Evolutionary conservation across 2,329 filamentous ascomycete genomes (phyloP).

Genomic region (Cytospora paraplurivora): DNA sequence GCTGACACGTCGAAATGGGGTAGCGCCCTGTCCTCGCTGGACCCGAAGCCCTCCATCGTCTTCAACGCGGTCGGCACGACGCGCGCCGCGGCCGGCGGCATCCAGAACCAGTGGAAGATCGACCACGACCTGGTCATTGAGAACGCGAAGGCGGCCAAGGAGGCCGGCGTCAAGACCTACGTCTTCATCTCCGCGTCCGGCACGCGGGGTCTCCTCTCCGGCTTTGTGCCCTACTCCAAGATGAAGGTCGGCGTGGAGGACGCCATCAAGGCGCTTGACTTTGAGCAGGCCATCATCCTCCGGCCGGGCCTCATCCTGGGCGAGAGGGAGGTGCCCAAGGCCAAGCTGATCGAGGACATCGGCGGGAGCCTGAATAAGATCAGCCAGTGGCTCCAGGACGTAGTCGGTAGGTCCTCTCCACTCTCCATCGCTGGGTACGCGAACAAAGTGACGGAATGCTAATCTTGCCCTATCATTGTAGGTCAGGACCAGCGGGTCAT

Average conservation of each 20-base stretch:
- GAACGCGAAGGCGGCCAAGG: slow-evolving; percentile 73
- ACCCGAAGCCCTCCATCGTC: slow-evolving; percentile 63
- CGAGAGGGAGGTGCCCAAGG: slow-evolving; percentile 61
- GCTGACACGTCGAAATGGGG: slow-evolving; percentile 72
- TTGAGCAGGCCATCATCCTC: slow-evolving; percentile 75
- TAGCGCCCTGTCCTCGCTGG: slow-evolving; percentile 55
- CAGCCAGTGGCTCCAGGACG: slow-evolving; percentile 60
- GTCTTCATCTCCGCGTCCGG: slow-evolving; percentile 71
- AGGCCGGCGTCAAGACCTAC: slow-evolving; percentile 70
- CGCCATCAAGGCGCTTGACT: slow-evolving; percentile 67
- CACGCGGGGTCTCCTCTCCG: slow-evolving; percentile 43
- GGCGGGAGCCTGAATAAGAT: slow-evolving; percentile 59
- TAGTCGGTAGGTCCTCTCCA: slow-evolving; percentile 41
- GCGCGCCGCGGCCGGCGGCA: slow-evolving; percentile 69
- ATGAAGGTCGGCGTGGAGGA: slow-evolving; percentile 94
- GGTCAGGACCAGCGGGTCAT: slow-evolving; percentile 77
- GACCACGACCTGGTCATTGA: slow-evolving; percentile 85
- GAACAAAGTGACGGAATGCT: not conserved
- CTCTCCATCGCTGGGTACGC: not conserved
- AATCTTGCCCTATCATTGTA: not conserved
- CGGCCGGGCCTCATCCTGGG: slow-evolving; percentile 78
- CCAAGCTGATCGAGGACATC: slow-evolving; percentile 54
- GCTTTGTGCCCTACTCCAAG: slow-evolving; percentile 54
- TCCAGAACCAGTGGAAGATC: slow-evolving; percentile 82
- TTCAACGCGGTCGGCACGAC: slow-evolving; percentile 84